Conservation (phyloP, 1,139 yeast species). For the Candida sp. region DNA sequence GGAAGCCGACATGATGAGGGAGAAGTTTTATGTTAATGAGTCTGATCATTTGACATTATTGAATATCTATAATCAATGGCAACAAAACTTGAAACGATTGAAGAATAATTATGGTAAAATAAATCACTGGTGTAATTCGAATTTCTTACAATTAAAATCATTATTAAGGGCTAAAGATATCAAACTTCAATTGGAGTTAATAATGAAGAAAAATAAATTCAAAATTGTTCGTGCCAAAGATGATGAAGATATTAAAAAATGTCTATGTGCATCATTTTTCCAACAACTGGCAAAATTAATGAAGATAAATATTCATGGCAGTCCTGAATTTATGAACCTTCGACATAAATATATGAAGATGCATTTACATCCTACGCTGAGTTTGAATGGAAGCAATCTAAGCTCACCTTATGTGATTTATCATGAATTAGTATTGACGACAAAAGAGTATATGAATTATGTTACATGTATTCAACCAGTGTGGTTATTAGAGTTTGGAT, state of each 20-base stretch:
- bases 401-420: slow-evolving; percentile 68
- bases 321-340: slow-evolving; percentile 63
- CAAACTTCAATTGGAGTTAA: slow-evolving; percentile 58
- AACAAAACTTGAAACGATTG: slow-evolving; percentile 27
- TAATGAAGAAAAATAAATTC: slow-evolving; percentile 48
- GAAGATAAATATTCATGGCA: slow-evolving; percentile 47
- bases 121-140: slow-evolving; percentile 67
- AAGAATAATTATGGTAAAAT: slow-evolving; percentile 35
- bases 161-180: slow-evolving; percentile 74
- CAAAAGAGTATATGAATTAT: slow-evolving; percentile 65
- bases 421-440: slow-evolving; percentile 65
- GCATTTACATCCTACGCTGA: slow-evolving; percentile 84
- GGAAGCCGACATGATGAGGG: slow-evolving; percentile 77
- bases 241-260: slow-evolving; percentile 64
- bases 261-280: slow-evolving; percentile 78
- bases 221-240: slow-evolving; percentile 47
- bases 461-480: slow-evolving; percentile 67
- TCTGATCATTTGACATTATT: slow-evolving; percentile 87
- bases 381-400: slow-evolving; percentile 72
- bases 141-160: slow-evolving; percentile 70
- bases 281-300: slow-evolving; percentile 79
- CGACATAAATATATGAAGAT: slow-evolving; percentile 71
- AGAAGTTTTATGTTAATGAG: slow-evolving; percentile 74
- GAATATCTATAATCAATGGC: slow-evolving; percentile 85
- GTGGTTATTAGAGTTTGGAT: slow-evolving; percentile 74